Conservation (phyloP, 768 basidiomycete genomes). For the Coprinopsis cinerea region DNA sequence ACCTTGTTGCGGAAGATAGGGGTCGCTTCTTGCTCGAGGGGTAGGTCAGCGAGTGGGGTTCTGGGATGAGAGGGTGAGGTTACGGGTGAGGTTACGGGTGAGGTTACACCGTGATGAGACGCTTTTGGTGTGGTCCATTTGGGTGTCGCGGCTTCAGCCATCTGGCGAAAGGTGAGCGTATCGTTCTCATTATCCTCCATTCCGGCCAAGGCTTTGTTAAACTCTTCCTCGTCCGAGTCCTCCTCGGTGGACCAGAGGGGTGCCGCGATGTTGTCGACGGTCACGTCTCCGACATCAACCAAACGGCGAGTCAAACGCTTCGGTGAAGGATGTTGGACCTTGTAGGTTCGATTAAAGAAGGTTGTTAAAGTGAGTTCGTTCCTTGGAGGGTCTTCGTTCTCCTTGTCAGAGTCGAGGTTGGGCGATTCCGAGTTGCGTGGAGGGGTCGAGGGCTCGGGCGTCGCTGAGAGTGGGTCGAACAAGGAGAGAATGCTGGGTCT, state of each 20-base stretch:
- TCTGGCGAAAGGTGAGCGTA: slow-evolving; percentile 29
- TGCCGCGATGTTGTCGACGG: slow-evolving; percentile 32
- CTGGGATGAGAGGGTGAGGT: slow-evolving; percentile 23
- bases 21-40: slow-evolving; percentile 26
- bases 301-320: slow-evolving; percentile 34
- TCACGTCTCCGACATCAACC: slow-evolving; percentile 46
- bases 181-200: slow-evolving; percentile 32
- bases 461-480: slow-evolving; percentile 43
- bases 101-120: too few species aligned
- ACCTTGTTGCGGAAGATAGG: slow-evolving; percentile 30
- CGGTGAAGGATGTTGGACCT: slow-evolving; percentile 19
- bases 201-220: slow-evolving; percentile 13
- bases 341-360: slow-evolving; percentile 31
- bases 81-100: slow-evolving; percentile 14
- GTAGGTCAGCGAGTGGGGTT: slow-evolving; percentile 33
- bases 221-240: slow-evolving; percentile 23
- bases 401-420: slow-evolving; percentile 38
- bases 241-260: slow-evolving; percentile 26
- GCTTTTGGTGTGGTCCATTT: slow-evolving; percentile 21
- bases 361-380: slow-evolving; percentile 24
- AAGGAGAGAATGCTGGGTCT: slow-evolving; percentile 42
- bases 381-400: slow-evolving; percentile 26
- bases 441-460: slow-evolving; percentile 13
- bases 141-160: slow-evolving; percentile 31
- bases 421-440: slow-evolving; percentile 23